These are phyloP conservation scores for Eudorina sp. DNA, from an alignment of 139 green algal species.

Conservation along the genomic window DNA sequence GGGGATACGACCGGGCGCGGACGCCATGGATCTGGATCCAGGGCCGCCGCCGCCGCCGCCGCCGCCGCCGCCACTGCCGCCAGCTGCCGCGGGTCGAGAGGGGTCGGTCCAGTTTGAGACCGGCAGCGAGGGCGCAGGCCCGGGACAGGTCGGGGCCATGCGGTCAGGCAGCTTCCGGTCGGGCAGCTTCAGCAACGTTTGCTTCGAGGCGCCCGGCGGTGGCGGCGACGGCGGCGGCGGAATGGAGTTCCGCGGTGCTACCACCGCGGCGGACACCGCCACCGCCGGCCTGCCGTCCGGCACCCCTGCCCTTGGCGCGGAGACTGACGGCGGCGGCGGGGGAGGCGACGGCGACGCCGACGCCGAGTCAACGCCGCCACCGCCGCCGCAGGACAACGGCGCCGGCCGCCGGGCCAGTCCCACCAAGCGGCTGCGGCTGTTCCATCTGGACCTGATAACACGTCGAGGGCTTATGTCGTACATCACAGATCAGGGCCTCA, in stretches of 20 bases:
- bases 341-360: background rate
- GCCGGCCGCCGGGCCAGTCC: background rate
- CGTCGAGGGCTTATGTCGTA: background rate
- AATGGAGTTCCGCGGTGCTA: background rate
- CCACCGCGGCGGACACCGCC: background rate
- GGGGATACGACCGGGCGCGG: background rate
- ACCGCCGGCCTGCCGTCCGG: background rate
- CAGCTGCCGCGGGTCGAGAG: no score
- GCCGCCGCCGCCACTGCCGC: background rate
- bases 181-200: no score
- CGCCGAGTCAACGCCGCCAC: conserved; percentile 4
- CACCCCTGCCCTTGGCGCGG: background rate
- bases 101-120: no score
- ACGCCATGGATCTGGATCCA: conserved; percentile 11
- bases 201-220: background rate
- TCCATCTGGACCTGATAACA: background rate
- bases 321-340: background rate
- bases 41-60: background rate
- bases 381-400: background rate
- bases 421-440: conserved; percentile 16
- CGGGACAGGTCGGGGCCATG: no score
- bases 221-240: background rate
- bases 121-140: no score
- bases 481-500: background rate
- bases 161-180: no score